These are phyloP conservation scores for Penicillium sp. DNA, from an alignment of 2,329 filamentous ascomycete species.

Conservation along the genomic window DNA sequence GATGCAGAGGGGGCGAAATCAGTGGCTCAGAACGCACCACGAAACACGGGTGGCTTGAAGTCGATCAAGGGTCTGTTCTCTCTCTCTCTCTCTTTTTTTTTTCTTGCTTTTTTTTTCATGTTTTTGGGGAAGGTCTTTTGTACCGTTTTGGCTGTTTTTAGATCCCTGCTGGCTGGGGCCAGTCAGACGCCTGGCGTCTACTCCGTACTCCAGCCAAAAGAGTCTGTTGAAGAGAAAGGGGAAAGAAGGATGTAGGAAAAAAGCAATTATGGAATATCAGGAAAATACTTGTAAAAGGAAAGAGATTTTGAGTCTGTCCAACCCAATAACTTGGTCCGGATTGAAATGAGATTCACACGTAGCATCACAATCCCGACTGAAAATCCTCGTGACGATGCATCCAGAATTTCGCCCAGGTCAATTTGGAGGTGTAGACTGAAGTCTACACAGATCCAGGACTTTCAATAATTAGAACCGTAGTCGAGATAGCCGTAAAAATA, in stretches of 20 bases:
- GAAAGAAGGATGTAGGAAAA: slow-evolving; percentile 7
- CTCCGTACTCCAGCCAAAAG: slow-evolving; percentile 13
- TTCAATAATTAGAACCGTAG: background rate
- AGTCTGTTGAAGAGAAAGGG: slow-evolving; percentile 12
- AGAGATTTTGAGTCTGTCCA: slow-evolving; percentile 2
- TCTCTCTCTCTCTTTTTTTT: background rate
- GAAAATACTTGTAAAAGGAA: background rate
- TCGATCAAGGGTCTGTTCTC: slow-evolving; percentile 30
- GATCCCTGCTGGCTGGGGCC: slow-evolving; percentile 19
- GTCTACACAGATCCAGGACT: no score
- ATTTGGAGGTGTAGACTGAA: background rate
- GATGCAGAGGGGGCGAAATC: slow-evolving; percentile 17
- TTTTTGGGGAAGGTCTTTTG: no score
- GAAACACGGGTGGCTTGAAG: slow-evolving; percentile 28
- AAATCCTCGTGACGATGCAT: slow-evolving; percentile 8
- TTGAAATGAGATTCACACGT: slow-evolving; percentile 12
- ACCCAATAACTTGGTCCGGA: slow-evolving; percentile 1
- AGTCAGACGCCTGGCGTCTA: slow-evolving; percentile 12
- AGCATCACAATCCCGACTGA: slow-evolving; percentile 9
- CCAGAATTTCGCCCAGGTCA: background rate
- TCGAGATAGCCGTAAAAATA: background rate
- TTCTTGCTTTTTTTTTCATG: background rate
- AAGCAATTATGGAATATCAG: background rate
- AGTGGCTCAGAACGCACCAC: slow-evolving; percentile 27
- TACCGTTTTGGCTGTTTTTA: background rate